These are phyloP conservation scores for Komagataella ulmi DNA, from an alignment of 805 yeast species.

Conservation along the genomic window DNA sequence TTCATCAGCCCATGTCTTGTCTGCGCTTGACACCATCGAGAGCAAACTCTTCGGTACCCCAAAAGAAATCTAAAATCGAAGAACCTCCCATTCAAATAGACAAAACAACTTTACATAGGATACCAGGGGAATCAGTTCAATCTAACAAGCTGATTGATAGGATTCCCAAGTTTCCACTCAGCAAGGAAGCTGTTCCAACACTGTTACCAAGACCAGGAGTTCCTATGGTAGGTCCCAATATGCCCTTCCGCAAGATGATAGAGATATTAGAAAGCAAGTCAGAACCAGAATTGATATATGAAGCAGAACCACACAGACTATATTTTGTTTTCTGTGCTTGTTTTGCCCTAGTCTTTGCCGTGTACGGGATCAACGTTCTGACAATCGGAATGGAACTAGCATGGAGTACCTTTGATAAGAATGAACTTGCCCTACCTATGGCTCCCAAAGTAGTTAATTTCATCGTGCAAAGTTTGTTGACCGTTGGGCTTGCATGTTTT, in stretches of 20 bases:
- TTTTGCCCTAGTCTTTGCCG: constrained; percentile 51
- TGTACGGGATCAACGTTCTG: constrained; percentile 44
- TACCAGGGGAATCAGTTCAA: constrained; percentile 40
- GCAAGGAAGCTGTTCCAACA: constrained; percentile 50
- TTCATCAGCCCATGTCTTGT: not conserved
- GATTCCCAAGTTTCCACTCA: constrained; percentile 53
- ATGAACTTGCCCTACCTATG: constrained; percentile 15
- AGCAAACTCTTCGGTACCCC: constrained; percentile 1
- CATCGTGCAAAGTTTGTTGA: constrained; percentile 15
- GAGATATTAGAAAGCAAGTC: constrained; percentile 34
- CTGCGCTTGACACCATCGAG: constrained; percentile 2
- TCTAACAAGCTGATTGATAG: constrained; percentile 40
- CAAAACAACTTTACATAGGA: constrained; percentile 25
- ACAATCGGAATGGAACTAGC: constrained; percentile 17
- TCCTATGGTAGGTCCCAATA: constrained; percentile 49
- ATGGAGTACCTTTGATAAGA: constrained; percentile 12
- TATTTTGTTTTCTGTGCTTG: constrained; percentile 62
- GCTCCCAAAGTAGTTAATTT: constrained; percentile 12
- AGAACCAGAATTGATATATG: constrained; percentile 66
- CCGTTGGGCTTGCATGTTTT: constrained; percentile 23
- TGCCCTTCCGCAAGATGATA: constrained; percentile 49
- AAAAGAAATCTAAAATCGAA: constrained; percentile 5
- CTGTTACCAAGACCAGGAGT: constrained; percentile 66
- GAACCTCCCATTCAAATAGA: constrained; percentile 9
- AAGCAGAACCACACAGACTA: constrained; percentile 70